Conservation (phyloP, 2,329 filamentous ascomycete species). For the Zalaria obscura region DNA sequence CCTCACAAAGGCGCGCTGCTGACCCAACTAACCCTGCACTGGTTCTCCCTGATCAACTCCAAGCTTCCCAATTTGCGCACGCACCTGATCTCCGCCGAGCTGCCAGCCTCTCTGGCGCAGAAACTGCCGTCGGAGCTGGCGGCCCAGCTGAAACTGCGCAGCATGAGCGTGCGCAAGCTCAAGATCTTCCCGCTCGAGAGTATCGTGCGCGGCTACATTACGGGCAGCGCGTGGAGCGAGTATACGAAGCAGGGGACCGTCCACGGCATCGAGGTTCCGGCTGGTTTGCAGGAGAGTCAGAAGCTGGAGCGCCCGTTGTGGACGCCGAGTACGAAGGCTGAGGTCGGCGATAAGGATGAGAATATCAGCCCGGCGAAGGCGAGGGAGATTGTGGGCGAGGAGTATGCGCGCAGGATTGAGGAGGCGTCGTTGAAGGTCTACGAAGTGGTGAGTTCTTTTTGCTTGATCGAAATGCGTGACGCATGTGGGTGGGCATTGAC, state of each 20-base stretch:
- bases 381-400: slow-evolving; percentile 47
- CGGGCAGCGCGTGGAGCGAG: slow-evolving; percentile 72
- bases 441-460: slow-evolving; percentile 26
- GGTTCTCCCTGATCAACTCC: slow-evolving; percentile 48
- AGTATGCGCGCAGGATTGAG: slow-evolving; percentile 51
- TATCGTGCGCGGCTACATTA: slow-evolving; percentile 83
- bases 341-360: slow-evolving; percentile 64
- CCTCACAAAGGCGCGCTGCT: slow-evolving; percentile 54
- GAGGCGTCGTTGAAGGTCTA: slow-evolving; percentile 52
- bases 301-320: slow-evolving; percentile 56
- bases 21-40: slow-evolving; percentile 52
- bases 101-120: slow-evolving; percentile 44
- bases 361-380: slow-evolving; percentile 65
- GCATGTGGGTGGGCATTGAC: slow-evolving; percentile 5
- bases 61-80: slow-evolving; percentile 45
- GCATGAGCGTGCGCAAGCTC: slow-evolving; percentile 64
- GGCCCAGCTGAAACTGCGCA: slow-evolving; percentile 41
- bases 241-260: slow-evolving; percentile 62
- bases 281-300: slow-evolving; percentile 56
- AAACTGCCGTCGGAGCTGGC: slow-evolving; percentile 24
- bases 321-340: slow-evolving; percentile 77
- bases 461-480: not conserved
- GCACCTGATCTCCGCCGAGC: slow-evolving; percentile 46
- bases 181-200: slow-evolving; percentile 67
- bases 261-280: slow-evolving; percentile 57